A percentile compares a stretch with the other conserved stretches of the same genome.
phyloP scores from a whole-genome alignment of 2,329 filamentous ascomycete genomes.

The Trichoderma sp. region DNA sequence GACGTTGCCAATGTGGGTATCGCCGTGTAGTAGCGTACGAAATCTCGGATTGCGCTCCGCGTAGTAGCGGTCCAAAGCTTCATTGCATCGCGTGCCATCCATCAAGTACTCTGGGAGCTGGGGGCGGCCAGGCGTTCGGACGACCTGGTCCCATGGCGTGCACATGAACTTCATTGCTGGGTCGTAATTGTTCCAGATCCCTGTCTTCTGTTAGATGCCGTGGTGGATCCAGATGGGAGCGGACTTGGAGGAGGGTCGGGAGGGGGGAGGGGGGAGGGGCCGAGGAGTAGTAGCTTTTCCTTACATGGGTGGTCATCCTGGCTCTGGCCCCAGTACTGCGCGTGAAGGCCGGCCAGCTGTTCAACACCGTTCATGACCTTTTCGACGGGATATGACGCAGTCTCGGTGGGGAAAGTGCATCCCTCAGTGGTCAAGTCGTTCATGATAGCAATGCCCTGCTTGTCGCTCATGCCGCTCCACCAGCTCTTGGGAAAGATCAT shows the following conservation, averaged over 20 bases:
- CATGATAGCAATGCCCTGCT: constrained; percentile 19
- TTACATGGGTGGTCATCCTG: constrained; percentile 21
- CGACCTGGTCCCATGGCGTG: constrained; percentile 15
- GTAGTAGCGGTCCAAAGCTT: constrained; percentile 15
- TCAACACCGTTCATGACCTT: constrained; percentile 16
- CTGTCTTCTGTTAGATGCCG: not conserved
- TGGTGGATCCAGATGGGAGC: not conserved
- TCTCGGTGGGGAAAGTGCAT: constrained; percentile 1
- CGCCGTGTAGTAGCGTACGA: constrained; percentile 11
- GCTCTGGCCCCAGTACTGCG: constrained; percentile 18
- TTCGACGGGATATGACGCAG: constrained; percentile 12
- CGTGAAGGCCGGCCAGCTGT: constrained; percentile 18
- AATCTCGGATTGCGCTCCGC: constrained; percentile 15
- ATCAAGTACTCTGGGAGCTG: constrained; percentile 16
- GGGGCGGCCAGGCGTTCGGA: constrained; percentile 7
- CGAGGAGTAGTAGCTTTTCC: not conserved
- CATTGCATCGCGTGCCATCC: constrained; percentile 16
- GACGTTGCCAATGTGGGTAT: constrained; percentile 15
- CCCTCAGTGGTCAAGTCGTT: constrained; percentile 14
- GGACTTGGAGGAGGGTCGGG: not conserved
- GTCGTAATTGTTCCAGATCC: constrained; percentile 24
- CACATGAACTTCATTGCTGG: constrained; percentile 22
- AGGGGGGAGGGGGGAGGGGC: not conserved
- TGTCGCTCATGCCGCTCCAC: constrained; percentile 13
- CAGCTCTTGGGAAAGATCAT: constrained; percentile 18